Evolutionary conservation across 1,139 yeast species (phyloP), one percentile per base, ranked within the genome.

Genomic region (Candida neerlandica): DNA sequence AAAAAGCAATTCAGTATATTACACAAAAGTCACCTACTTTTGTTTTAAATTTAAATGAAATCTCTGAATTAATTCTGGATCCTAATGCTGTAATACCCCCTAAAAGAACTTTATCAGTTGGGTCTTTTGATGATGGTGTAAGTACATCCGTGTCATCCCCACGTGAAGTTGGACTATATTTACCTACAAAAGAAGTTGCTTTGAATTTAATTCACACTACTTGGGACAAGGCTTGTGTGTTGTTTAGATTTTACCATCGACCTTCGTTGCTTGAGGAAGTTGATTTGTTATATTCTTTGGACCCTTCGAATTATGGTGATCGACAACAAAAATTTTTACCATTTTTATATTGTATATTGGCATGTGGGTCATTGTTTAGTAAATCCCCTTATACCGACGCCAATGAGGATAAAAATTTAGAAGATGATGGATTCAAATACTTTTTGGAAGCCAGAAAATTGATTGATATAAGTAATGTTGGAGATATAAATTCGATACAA

Each of bases 211-310:
- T 90, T 30, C 82, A 82, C 58, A 81, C 86, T 44, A 89, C 94
- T 1, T 90, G 96, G 96, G 82, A 84, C 56, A 85, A 86, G 59
- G 94, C 96, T 0, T 89, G 96, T 65, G 91, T 89, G 11, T 70
- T 90, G 49, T 88, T 89, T 63, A 73, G 96, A 49, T 90, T 91
- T 62, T 88, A 88, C 63, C 96, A 91, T 62, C 75, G 96, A 23
- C 96, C 96, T 0, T 84, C 94, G 2, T 81, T 90, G 66, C 82
- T 64, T 67, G 84, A 77, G 51, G 79, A 74, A 53, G 82, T 74
- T 29, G 80, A 76, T 42, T 61, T 74, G 37, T 62, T 77, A 21
- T 77, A 75, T 55, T 86, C 85, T 42, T 76, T 89, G 10, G 90
- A 84, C 56, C 90, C 92, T 0, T 74, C 75, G 6, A 78, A 82